These are phyloP conservation scores for Tylopilus sp. DNA, from an alignment of 768 basidiomycete genomes.

Conservation along the genomic window DNA sequence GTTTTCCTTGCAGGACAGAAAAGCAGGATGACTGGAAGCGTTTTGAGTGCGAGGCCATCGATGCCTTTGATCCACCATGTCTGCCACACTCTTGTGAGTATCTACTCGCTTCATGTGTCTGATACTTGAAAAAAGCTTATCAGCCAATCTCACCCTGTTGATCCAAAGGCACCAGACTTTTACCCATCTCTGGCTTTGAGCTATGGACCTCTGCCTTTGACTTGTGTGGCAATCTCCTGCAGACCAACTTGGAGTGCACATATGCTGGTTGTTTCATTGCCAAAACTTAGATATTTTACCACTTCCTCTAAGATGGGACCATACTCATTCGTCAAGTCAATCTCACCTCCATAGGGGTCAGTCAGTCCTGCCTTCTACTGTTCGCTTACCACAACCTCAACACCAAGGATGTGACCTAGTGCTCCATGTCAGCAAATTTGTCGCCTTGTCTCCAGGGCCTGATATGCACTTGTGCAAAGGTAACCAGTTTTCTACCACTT, in stretches of 20 bases:
- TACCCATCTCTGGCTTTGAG: constrained; percentile 58
- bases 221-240: constrained; percentile 70
- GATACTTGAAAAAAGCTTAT: constrained; percentile 7
- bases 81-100: constrained; percentile 79
- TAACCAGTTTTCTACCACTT: constrained; percentile 77
- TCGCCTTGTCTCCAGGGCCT: constrained; percentile 65
- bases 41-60: not conserved
- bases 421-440: constrained; percentile 81
- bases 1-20: no score
- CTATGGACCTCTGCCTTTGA: constrained; percentile 50
- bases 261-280: constrained; percentile 82
- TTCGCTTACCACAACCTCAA: constrained; percentile 51
- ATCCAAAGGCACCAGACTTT: constrained; percentile 74
- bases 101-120: not conserved
- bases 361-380: constrained; percentile 45
- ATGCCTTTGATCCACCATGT: constrained; percentile 48
- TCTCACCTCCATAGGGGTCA: constrained; percentile 84
- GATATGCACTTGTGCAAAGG: constrained; percentile 87
- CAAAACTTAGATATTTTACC: constrained; percentile 90
- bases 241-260: constrained; percentile 77
- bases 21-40: no score
- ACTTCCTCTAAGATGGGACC: constrained; percentile 74
- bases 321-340: constrained; percentile 81
- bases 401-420: constrained; percentile 75
- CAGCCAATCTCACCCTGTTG: constrained; percentile 54